Conservation (phyloP, 164 flowering plant genomes). For the Berberis vulgaris region DNA sequence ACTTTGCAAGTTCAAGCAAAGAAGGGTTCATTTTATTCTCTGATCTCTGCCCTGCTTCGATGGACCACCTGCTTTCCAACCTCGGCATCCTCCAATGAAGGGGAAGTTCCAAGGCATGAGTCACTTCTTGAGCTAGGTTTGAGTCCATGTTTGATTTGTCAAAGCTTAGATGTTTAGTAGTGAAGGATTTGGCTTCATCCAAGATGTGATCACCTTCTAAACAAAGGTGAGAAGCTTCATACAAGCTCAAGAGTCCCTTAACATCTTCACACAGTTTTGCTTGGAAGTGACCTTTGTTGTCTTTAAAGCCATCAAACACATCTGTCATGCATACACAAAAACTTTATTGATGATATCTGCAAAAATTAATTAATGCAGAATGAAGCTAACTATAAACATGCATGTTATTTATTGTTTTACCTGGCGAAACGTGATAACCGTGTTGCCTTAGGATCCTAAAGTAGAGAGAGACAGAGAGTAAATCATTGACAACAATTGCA, state of each 20-base stretch:
- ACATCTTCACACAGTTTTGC: neutral
- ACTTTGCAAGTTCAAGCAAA: conserved; percentile 31
- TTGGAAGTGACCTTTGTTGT: neutral
- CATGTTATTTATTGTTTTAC: neutral
- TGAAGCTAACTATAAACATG: neutral
- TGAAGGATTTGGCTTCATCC: conserved; percentile 16
- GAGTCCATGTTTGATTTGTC: conserved; percentile 6
- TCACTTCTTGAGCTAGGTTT: conserved; percentile 8
- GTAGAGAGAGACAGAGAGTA: neutral
- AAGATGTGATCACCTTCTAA: neutral
- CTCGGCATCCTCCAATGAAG: conserved; percentile 26
- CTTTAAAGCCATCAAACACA: neutral
- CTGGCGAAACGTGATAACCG: neutral
- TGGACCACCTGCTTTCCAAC: conserved; percentile 30
- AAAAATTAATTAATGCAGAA: neutral
- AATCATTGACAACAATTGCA: neutral
- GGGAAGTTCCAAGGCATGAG: conserved; percentile 27
- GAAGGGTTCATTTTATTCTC: neutral
- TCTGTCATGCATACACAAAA: neutral
- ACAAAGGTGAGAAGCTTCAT: neutral
- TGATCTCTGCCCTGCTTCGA: conserved; percentile 9
- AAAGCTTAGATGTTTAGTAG: conserved; percentile 10
- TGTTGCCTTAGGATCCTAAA: neutral
- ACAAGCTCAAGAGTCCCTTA: neutral
- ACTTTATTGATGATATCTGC: neutral